phyloP scores from a whole-genome alignment of 257 asterid species.

The Lavandula angustifolia region DNA sequence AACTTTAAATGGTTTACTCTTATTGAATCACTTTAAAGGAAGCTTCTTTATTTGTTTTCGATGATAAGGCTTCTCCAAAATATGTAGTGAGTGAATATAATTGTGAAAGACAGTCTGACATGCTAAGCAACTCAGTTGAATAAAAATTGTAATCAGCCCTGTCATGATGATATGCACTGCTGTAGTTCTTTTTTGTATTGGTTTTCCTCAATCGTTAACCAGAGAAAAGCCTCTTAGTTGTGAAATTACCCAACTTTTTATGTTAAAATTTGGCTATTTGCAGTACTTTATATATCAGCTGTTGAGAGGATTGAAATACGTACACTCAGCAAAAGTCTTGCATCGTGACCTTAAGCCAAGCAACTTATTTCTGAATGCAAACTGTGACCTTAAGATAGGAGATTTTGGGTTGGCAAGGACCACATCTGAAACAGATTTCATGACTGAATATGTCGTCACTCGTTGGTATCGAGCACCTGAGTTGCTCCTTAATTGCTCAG shows the following conservation, averaged over 20 bases:
- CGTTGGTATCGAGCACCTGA: constrained; percentile 97
- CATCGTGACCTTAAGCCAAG: constrained; percentile 93
- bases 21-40: background rate
- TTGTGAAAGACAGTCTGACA: background rate
- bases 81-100: background rate
- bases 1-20: background rate
- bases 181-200: background rate
- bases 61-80: background rate
- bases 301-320: constrained; percentile 76
- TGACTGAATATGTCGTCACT: constrained; percentile 93
- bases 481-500: constrained; percentile 82
- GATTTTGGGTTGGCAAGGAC: constrained; percentile 94
- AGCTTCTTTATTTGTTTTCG: background rate
- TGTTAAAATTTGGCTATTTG: constrained; percentile 30
- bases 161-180: background rate
- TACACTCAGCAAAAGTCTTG: constrained; percentile 84
- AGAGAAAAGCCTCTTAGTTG: background rate
- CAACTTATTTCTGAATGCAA: constrained; percentile 75
- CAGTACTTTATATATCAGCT: constrained; percentile 87
- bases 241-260: constrained; percentile 14
- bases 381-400: constrained; percentile 78
- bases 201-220: background rate
- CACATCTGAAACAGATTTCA: constrained; percentile 84
- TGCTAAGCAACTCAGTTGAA: background rate
- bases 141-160: background rate